Evolutionary conservation across 768 basidiomycete species (phyloP).

Genomic region (Chiua virens): DNA sequence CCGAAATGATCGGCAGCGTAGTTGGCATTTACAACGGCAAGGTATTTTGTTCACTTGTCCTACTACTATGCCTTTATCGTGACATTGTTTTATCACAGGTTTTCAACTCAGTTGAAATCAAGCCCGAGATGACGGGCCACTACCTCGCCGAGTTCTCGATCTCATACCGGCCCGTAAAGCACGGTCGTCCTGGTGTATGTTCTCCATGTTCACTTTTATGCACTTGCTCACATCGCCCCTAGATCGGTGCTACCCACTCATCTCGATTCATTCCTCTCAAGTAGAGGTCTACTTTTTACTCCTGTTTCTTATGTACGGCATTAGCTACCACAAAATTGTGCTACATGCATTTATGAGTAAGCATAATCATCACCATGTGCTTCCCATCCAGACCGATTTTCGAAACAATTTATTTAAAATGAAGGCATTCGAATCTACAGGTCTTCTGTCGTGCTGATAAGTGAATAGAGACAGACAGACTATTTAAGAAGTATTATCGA

Average conservation of each 20-base stretch:
- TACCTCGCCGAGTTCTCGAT: conserved; percentile 98
- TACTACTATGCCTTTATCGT: neutral
- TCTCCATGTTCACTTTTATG: neutral
- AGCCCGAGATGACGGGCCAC: conserved; percentile 99
- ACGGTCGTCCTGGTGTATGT: conserved; percentile 98
- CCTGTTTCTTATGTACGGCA: conserved; percentile 27
- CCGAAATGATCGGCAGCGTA: conserved; percentile 99
- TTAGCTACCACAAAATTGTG: conserved; percentile 36
- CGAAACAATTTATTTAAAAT: conserved; percentile 32
- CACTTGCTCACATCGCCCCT: conserved; percentile 14
- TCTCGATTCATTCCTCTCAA: conserved; percentile 96
- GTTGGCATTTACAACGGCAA: conserved; percentile 99
- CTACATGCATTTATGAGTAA: conserved; percentile 29
- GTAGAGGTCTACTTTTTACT: conserved; percentile 47
- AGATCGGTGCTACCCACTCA: conserved; percentile 91
- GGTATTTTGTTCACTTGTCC: conserved; percentile 42
- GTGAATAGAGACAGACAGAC: conserved; percentile 15
- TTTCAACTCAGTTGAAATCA: conserved; percentile 97
- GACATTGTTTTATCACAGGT: conserved; percentile 44
- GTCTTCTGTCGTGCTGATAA: conserved; percentile 60
- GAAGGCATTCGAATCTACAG: conserved; percentile 44
- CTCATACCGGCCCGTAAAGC: conserved; percentile 98
- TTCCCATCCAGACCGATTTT: conserved; percentile 10
- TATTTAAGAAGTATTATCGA: too few species aligned
- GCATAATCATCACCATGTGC: neutral